These are phyloP conservation scores for Leucosporidium yakuticum DNA, from an alignment of 768 basidiomycete genomes.

Conservation along the genomic window DNA sequence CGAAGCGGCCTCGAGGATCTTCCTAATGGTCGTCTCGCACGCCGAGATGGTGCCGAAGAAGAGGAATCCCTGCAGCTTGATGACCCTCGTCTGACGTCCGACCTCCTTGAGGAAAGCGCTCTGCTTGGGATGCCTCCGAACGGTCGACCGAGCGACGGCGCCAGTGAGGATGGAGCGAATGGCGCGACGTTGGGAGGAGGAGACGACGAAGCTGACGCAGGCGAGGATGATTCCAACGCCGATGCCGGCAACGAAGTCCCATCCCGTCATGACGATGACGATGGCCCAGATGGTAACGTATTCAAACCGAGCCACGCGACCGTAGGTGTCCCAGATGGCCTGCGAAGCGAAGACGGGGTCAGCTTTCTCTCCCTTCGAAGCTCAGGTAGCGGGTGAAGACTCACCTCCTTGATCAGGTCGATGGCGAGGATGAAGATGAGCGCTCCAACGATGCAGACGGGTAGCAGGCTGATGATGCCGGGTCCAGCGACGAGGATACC, in stretches of 20 bases:
- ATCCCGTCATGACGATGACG: conserved; percentile 73
- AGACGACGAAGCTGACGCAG: conserved; percentile 96
- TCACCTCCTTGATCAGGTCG: conserved; percentile 79
- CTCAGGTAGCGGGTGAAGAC: background rate
- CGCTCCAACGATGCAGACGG: conserved; percentile 39
- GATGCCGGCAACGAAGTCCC: conserved; percentile 92
- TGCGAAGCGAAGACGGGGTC: background rate
- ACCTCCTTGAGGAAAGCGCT: conserved; percentile 69
- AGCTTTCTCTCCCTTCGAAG: background rate
- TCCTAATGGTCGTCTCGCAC: conserved; percentile 80
- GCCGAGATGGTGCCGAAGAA: conserved; percentile 89
- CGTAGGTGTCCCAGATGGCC: conserved; percentile 89
- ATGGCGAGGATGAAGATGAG: conserved; percentile 91
- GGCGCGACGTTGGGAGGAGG: conserved; percentile 76
- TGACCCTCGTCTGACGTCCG: conserved; percentile 79
- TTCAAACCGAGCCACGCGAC: conserved; percentile 69
- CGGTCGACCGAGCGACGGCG: conserved; percentile 77
- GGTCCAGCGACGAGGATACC: conserved; percentile 73
- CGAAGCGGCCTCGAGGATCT: conserved; percentile 61
- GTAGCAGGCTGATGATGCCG: conserved; percentile 77
- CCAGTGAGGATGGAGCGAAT: conserved; percentile 74
- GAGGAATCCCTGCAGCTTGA: conserved; percentile 82
- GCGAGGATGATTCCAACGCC: conserved; percentile 85
- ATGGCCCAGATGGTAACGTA: conserved; percentile 47
- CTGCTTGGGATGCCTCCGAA: conserved; percentile 71